Percentiles rank a stretch among this genome's conserved stretches.
Evolutionary conservation across 1,284 basidiomycete genomes (phyloP).

Genomic region (Wallemia ichthyophaga): DNA sequence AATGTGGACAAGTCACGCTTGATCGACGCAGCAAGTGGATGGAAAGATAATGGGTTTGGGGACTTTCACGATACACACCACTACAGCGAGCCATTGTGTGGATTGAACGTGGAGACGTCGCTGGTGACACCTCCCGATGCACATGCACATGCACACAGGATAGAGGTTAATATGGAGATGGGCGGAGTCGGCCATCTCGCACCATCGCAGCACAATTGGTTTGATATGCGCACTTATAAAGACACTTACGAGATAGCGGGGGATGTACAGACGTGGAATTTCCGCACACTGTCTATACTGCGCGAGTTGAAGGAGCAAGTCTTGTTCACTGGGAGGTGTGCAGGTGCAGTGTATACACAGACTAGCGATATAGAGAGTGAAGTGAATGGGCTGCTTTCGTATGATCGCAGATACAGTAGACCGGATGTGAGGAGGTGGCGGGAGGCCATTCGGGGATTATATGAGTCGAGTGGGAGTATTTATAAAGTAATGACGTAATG

Average conservation of each 20-base stretch:
- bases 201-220: not conserved
- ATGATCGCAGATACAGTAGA: not conserved
- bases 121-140: not conserved
- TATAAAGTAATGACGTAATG: not conserved
- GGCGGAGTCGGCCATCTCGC: not conserved
- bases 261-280: not conserved
- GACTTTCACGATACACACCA: not conserved
- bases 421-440: not conserved
- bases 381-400: not conserved
- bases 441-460: not conserved
- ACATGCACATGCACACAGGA: too few species aligned
- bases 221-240: not conserved
- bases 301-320: not conserved
- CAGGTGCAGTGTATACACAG: not conserved
- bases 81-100: not conserved
- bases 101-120: not conserved
- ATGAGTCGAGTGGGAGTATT: not conserved
- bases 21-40: slow-evolving; percentile 1
- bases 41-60: not conserved
- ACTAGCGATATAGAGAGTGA: not conserved
- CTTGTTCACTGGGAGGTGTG: not conserved
- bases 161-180: not conserved
- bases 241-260: not conserved
- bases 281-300: not conserved
- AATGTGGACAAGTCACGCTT: not conserved